These are phyloP conservation scores for Vitellaria paradoxa DNA, from an alignment of 179 eudicot genomes.

Conservation along the genomic window DNA sequence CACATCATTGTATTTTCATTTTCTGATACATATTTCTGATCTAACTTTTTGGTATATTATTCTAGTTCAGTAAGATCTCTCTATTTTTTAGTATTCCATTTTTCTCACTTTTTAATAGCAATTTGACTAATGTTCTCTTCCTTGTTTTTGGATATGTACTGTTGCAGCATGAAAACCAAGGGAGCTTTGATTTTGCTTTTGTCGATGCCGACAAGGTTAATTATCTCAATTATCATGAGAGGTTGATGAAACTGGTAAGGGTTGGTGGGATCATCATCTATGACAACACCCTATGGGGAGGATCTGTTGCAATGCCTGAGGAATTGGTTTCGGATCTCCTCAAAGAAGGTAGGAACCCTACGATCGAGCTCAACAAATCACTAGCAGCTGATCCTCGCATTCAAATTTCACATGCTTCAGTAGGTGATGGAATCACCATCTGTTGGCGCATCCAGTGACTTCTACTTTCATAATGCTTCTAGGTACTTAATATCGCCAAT, in stretches of 20 bases:
- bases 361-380: constrained; percentile 37
- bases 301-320: constrained; percentile 49
- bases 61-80: too few relatives aligned
- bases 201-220: constrained; percentile 62
- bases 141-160: neutral
- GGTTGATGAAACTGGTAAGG: constrained; percentile 40
- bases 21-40: too few relatives aligned
- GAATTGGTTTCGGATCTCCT: constrained; percentile 23
- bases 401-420: constrained; percentile 45
- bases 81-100: neutral
- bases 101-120: neutral
- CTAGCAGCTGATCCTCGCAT: constrained; percentile 57
- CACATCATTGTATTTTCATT: too few relatives aligned
- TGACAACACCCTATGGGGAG: constrained; percentile 69
- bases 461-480: too few relatives aligned
- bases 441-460: constrained; percentile 46
- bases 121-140: neutral
- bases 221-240: constrained; percentile 53
- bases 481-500: too few relatives aligned
- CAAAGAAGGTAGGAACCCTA: constrained; percentile 8
- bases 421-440: constrained; percentile 65
- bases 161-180: constrained; percentile 44
- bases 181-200: constrained; percentile 56
- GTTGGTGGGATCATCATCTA: constrained; percentile 53
- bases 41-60: too few relatives aligned